phyloP scores from a whole-genome alignment of 2,329 filamentous ascomycete species.

The Cladosporium sphaerospermum region DNA sequence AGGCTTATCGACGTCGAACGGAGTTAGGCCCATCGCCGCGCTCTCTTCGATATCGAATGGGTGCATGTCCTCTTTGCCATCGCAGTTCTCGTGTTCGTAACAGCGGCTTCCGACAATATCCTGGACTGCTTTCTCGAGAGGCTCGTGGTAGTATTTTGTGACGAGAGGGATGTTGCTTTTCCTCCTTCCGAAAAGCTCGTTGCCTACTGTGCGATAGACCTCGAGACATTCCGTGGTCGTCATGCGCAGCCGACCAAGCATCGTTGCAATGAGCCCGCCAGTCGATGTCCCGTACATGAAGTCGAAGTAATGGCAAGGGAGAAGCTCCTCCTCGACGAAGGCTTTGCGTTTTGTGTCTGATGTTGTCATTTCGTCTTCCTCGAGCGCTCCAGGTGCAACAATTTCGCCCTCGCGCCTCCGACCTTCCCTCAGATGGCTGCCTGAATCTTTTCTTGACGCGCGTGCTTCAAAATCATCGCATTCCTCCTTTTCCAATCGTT shows the following conservation, averaged over 20 bases:
- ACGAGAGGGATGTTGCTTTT: conserved; percentile 40
- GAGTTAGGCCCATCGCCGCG: conserved; percentile 1
- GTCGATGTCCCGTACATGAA: conserved; percentile 49
- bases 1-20: conserved; percentile 22
- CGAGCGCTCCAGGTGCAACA: background rate
- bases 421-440: background rate
- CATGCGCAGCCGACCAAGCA: conserved; percentile 46
- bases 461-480: conserved; percentile 14
- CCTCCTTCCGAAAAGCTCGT: conserved; percentile 42
- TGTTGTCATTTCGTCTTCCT: conserved; percentile 2
- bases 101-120: conserved; percentile 41
- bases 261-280: conserved; percentile 47
- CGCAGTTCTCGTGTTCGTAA: conserved; percentile 37
- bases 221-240: conserved; percentile 43
- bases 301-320: conserved; percentile 49
- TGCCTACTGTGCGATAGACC: conserved; percentile 41
- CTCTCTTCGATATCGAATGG: conserved; percentile 32
- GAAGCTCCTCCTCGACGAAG: conserved; percentile 32
- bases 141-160: conserved; percentile 46
- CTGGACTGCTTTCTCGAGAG: conserved; percentile 42
- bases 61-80: conserved; percentile 39
- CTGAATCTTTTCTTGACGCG: conserved; percentile 4
- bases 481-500: conserved; percentile 37
- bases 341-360: background rate
- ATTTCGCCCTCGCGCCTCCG: background rate